Percentiles rank a stretch among this genome's conserved stretches.
Evolutionary conservation across 345 rosid genomes (phyloP).

Genomic region (Erucastrum elatum): DNA sequence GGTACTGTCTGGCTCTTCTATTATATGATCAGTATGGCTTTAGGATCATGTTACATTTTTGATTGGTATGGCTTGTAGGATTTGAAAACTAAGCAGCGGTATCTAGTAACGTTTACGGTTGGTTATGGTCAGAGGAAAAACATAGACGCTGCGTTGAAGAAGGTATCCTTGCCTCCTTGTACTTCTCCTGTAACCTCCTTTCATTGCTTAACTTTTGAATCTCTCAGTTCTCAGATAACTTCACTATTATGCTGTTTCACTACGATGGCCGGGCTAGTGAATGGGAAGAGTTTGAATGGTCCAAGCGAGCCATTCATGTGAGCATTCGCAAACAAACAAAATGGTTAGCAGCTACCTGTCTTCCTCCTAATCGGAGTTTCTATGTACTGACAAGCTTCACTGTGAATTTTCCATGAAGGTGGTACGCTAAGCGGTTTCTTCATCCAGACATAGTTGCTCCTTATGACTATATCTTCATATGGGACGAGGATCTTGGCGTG

Average conservation of each 20-base stretch:
- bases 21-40: neutral
- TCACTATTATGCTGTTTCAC: conserved; percentile 86
- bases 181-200: neutral
- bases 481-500: conserved; percentile 98
- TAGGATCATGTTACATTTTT: conserved; percentile 11
- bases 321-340: conserved; percentile 82
- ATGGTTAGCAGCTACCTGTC: conserved; percentile 55
- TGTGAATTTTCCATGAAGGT: conserved; percentile 50
- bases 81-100: conserved; percentile 55
- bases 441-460: conserved; percentile 88
- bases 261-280: conserved; percentile 81
- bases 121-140: conserved; percentile 75
- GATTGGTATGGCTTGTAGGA: conserved; percentile 58
- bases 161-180: conserved; percentile 47
- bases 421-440: conserved; percentile 96
- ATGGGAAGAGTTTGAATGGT: conserved; percentile 97
- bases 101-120: conserved; percentile 91
- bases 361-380: conserved; percentile 14
- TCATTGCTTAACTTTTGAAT: conserved; percentile 9
- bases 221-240: conserved; percentile 89
- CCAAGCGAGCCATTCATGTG: conserved; percentile 87
- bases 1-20: conserved; percentile 41
- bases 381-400: conserved; percentile 10
- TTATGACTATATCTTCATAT: conserved; percentile 85
- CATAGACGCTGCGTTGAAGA: conserved; percentile 77